Evolutionary conservation across 1,139 yeast genomes (phyloP).

Genomic region (Candida glucosophila): DNA sequence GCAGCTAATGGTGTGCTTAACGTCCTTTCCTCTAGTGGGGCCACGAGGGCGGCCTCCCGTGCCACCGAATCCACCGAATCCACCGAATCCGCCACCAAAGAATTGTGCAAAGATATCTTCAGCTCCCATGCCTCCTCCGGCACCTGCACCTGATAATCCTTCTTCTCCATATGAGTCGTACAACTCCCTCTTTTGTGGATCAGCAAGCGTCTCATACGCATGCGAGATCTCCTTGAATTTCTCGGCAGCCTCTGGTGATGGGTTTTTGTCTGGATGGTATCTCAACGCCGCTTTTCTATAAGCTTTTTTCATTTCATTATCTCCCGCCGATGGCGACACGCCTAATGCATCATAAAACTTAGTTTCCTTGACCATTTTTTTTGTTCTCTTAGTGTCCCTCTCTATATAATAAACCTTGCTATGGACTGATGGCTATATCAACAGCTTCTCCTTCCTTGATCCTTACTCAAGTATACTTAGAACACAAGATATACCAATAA

Average conservation of each 20-base stretch:
- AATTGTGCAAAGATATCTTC: conserved; percentile 91
- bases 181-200: conserved; percentile 77
- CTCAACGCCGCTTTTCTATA: conserved; percentile 89
- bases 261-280: conserved; percentile 88
- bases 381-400: conserved; percentile 1
- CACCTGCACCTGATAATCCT: conserved; percentile 75
- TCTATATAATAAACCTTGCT: no score
- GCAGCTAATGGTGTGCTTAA: conserved; percentile 79
- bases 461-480: not conserved
- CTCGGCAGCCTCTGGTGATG: conserved; percentile 83
- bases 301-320: conserved; percentile 84
- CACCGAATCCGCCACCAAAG: conserved; percentile 63
- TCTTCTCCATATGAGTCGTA: conserved; percentile 92
- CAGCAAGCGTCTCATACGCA: conserved; percentile 85
- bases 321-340: conserved; percentile 71
- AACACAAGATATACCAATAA: not conserved
- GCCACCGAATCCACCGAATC: conserved; percentile 40
- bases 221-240: conserved; percentile 87
- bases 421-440: no score
- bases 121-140: conserved; percentile 61
- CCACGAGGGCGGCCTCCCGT: conserved; percentile 63
- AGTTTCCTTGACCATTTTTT: conserved; percentile 81
- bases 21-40: conserved; percentile 84
- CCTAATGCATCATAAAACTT: conserved; percentile 81
- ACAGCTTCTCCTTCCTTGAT: not conserved